phyloP scores from a whole-genome alignment of 257 asterid species.

The Eucommia ulmoides region DNA sequence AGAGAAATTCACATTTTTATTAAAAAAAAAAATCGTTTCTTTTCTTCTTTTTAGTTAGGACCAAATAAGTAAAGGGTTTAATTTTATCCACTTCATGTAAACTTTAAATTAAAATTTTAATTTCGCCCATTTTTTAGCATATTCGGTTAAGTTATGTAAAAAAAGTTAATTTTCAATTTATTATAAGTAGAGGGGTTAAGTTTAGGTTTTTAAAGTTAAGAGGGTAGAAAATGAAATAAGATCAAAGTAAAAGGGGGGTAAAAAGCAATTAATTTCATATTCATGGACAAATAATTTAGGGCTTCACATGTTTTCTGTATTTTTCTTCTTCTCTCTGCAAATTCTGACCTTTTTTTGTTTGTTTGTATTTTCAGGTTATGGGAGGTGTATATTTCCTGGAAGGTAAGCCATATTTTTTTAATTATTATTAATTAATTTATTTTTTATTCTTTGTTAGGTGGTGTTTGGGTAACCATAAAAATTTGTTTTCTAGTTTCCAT shows the following conservation, averaged over 20 bases:
- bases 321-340: neutral
- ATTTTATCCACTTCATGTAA: too few species aligned
- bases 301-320: constrained; percentile 7
- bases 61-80: too few species aligned
- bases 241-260: neutral
- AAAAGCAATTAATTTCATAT: neutral
- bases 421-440: constrained; percentile 7
- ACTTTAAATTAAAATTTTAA: too few species aligned
- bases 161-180: too few species aligned
- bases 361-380: constrained; percentile 72
- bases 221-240: neutral
- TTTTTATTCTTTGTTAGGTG: constrained; percentile 27
- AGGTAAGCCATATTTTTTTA: constrained; percentile 46
- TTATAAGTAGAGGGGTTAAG: too few species aligned
- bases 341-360: constrained; percentile 19
- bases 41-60: too few species aligned
- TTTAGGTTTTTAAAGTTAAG: neutral
- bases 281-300: constrained; percentile 1
- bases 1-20: too few species aligned
- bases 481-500: constrained; percentile 17
- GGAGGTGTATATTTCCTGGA: constrained; percentile 89
- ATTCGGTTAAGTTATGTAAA: too few species aligned
- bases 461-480: too few species aligned
- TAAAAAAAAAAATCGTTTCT: too few species aligned
- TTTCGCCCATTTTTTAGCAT: too few species aligned